These are phyloP conservation scores for Asclepias syriaca DNA, from an alignment of 257 asterid genomes.

Conservation along the genomic window DNA sequence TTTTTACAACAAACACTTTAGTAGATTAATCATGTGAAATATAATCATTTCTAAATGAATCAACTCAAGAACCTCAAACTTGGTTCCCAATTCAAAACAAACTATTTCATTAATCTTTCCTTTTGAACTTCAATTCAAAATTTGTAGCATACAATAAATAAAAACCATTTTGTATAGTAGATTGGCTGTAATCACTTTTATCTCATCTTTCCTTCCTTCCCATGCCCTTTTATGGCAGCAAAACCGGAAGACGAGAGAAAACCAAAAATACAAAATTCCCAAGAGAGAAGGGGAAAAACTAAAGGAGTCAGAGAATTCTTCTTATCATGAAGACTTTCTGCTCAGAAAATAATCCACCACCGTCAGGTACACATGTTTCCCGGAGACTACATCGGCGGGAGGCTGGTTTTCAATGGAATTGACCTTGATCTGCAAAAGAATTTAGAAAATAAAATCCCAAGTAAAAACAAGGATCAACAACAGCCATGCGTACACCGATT, in stretches of 20 bases:
- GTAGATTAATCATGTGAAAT: too few species aligned
- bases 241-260: neutral
- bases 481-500: neutral
- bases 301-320: neutral
- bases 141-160: too few species aligned
- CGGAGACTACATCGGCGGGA: constrained; percentile 46
- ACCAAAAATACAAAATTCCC: neutral
- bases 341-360: constrained; percentile 53
- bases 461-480: neutral
- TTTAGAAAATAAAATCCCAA: neutral
- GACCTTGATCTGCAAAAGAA: constrained; percentile 32
- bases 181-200: neutral
- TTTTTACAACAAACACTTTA: too few species aligned
- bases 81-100: too few species aligned
- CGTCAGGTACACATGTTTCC: constrained; percentile 54
- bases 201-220: neutral
- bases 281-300: neutral
- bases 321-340: constrained; percentile 2
- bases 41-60: too few species aligned
- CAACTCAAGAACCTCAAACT: too few species aligned
- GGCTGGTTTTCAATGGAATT: constrained; percentile 60
- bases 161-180: too few species aligned
- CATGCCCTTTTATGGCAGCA: neutral
- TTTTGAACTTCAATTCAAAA: too few species aligned
- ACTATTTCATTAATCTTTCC: too few species aligned